A percentile compares a stretch with the other conserved stretches of the same genome.
These are phyloP conservation scores for Ananas comosus DNA, from an alignment of 176 grass and related monocot species.

Conservation along the genomic window DNA sequence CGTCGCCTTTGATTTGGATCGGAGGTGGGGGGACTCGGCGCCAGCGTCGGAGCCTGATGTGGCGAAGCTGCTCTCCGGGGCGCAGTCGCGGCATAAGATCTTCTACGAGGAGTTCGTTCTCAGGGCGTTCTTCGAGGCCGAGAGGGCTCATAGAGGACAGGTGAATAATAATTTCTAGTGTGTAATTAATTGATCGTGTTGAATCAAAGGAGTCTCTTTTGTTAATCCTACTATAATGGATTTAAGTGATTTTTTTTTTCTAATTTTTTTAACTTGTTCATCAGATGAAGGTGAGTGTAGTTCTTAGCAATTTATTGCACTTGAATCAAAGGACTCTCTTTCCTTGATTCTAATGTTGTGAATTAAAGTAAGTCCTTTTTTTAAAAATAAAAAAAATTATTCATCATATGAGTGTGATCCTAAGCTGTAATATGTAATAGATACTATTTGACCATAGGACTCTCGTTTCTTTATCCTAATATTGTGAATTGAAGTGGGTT, in stretches of 20 bases:
- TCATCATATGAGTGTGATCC: too few species aligned
- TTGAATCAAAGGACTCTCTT: too few species aligned
- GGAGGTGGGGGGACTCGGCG: background rate
- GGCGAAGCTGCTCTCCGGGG: constrained; percentile 8
- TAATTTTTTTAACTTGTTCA: background rate
- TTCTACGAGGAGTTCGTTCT: constrained; percentile 49
- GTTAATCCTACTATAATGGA: background rate
- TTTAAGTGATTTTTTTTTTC: background rate
- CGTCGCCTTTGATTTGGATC: constrained; percentile 1
- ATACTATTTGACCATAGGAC: too few species aligned
- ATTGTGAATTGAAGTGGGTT: background rate
- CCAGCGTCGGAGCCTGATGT: constrained; percentile 1
- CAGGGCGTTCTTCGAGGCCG: constrained; percentile 46
- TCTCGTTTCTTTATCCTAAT: too few species aligned
- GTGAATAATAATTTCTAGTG: constrained; percentile 18
- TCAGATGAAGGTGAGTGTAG: constrained; percentile 1
- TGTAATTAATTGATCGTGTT: background rate
- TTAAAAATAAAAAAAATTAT: too few species aligned
- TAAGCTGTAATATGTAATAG: too few species aligned
- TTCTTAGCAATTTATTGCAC: too few species aligned
- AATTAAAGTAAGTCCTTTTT: too few species aligned
- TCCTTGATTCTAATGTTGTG: too few species aligned
- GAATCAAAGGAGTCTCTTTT: background rate
- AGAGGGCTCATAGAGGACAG: constrained; percentile 58
- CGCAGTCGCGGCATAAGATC: constrained; percentile 30